Conservation (phyloP, 1,284 basidiomycete species). For the Cystobasidium slooffiae region DNA sequence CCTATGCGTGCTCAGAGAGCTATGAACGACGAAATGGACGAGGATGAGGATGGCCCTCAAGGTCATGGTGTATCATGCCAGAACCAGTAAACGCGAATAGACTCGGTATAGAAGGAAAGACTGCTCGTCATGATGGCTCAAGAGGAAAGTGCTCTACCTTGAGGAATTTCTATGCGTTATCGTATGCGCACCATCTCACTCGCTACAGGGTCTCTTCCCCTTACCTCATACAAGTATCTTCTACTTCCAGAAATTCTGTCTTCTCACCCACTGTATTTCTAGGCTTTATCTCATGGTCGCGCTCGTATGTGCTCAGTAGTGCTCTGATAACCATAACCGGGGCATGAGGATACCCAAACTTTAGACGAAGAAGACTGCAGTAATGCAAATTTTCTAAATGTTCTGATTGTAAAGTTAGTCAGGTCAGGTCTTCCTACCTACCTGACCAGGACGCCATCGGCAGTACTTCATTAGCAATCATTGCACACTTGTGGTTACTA, state of each 20-base stretch:
- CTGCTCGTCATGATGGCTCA: too few relatives aligned
- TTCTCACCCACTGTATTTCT: conserved; percentile 9
- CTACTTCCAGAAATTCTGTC: neutral
- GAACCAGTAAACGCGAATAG: conserved; percentile 35
- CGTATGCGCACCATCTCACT: neutral
- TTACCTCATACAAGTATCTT: neutral
- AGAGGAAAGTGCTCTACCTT: too few relatives aligned
- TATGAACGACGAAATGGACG: conserved; percentile 74
- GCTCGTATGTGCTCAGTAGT: conserved; percentile 7
- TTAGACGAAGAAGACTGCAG: conserved; percentile 12
- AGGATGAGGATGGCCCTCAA: conserved; percentile 38
- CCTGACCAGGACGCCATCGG: neutral
- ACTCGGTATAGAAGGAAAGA: too few relatives aligned
- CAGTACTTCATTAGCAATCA: too few relatives aligned
- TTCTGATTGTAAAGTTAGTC: neutral
- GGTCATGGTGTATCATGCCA: conserved; percentile 43
- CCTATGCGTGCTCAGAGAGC: conserved; percentile 62
- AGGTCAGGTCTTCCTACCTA: neutral
- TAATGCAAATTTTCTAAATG: neutral
- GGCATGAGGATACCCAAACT: neutral
- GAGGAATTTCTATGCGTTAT: neutral
- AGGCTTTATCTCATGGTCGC: conserved; percentile 10
- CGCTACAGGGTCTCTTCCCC: neutral
- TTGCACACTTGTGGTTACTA: too few relatives aligned
- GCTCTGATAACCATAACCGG: neutral